Evolutionary conservation across 192 early-diverging fungal genomes (phyloP), one percentile per base, ranked within the genome.

Genomic region (Podila verticillata): DNA sequence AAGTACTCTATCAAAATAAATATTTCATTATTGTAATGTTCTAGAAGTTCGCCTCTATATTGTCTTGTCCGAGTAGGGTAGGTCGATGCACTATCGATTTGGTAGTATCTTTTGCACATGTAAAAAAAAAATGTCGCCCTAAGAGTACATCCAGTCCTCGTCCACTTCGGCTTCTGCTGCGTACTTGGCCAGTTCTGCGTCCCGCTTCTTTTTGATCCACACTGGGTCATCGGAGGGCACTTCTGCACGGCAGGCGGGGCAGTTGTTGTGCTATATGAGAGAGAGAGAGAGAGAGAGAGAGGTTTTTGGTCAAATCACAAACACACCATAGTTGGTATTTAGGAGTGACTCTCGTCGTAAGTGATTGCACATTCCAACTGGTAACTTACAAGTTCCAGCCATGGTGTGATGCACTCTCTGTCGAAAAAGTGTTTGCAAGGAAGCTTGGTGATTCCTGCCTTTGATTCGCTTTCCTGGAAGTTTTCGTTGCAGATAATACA

Each of bases 261-360:
- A 84, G 34, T 78, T 84, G 48, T 84, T 84, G 39, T 84, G 83
- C 83, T 84, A 60, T n/a, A n/a, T n/a, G n/a, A n/a, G n/a, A n/a
- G n/a, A n/a, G n/a, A n/a, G n/a, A n/a, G n/a, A n/a, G n/a, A n/a
- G n/a, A n/a, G 12, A 39, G 3, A 17, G 3, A 44, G 39, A 5
- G 30, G 28, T 30, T 4, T 44, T 9, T 28, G n/a, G 13, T 24
- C 5, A 12, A 54, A 2, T 5, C 8, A 24, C 8, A 51, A 48
- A 30, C 39, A 47, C 7, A 4, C 29, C 12, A 48, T 35, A 2
- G 15, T 32, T 13, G 60, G 12, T 4, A 24, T 24, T 22, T 6
- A 31, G 10, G 22, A 28, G 31, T 31, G 57, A 59, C 3, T 19
- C 44, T 47, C 6, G 13, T 9, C n/a, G 54, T 6, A 26, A 57